Evolutionary conservation across 495 filamentous ascomycete species (phyloP).

Genomic region (Xylaria palmicola): DNA sequence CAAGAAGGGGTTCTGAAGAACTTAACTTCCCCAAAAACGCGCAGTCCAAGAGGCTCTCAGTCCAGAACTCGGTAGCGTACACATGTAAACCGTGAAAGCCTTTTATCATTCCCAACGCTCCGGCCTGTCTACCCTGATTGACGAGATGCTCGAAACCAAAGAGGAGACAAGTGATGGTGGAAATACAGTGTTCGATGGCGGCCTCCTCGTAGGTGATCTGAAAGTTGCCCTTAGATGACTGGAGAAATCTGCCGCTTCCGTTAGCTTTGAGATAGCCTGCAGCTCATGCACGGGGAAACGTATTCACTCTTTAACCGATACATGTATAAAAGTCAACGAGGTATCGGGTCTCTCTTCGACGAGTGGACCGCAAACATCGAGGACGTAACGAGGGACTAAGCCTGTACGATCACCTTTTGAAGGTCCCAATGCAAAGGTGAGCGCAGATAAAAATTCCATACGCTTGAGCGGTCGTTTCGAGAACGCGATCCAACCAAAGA

Average conservation of each 20-base stretch:
- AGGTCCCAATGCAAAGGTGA: too few relatives aligned
- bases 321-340: neutral
- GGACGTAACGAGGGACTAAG: neutral
- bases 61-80: neutral
- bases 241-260: neutral
- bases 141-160: neutral
- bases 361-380: neutral
- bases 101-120: too few relatives aligned
- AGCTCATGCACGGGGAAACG: neutral
- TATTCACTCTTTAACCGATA: neutral
- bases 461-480: neutral
- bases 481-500: neutral
- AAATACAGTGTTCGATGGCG: neutral
- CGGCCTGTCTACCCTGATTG: too few relatives aligned
- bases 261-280: neutral
- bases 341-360: neutral
- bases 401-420: neutral
- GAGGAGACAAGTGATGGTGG: neutral
- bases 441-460: neutral
- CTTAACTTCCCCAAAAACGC: neutral
- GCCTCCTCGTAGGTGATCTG: neutral
- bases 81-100: neutral
- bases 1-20: too few relatives aligned
- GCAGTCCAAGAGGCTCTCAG: neutral
- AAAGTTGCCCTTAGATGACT: neutral